Percentiles rank a stretch among this genome's conserved stretches.
These are phyloP conservation scores for Myxozyma melibiosi DNA, from an alignment of 805 yeast species.

Conservation along the genomic window DNA sequence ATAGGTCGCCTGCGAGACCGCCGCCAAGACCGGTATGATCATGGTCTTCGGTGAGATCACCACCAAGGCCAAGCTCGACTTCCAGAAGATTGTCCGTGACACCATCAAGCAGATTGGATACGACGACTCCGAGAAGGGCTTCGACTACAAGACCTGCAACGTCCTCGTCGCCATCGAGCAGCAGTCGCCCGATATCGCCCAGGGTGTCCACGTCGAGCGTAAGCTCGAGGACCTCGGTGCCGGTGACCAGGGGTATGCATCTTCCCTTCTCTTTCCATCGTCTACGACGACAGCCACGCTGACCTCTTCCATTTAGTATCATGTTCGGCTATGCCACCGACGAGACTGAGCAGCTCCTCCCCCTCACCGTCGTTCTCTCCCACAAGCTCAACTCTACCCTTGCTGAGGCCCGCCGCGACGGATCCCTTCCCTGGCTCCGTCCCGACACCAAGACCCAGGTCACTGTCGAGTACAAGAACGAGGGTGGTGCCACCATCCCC, in stretches of 20 bases:
- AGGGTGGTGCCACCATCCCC: conserved; percentile 94
- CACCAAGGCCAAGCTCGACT: conserved; percentile 92
- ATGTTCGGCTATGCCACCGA: conserved; percentile 99
- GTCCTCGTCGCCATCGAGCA: conserved; percentile 98
- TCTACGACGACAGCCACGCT: not conserved
- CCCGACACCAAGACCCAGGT: conserved; percentile 99
- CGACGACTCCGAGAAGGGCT: conserved; percentile 93
- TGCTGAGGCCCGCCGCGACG: conserved; percentile 97
- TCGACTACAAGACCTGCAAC: conserved; percentile 99
- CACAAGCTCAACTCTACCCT: conserved; percentile 96
- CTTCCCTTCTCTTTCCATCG: not conserved
- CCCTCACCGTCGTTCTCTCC: conserved; percentile 89
- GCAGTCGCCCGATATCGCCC: conserved; percentile 99
- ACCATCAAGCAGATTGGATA: conserved; percentile 98
- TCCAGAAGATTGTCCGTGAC: conserved; percentile 96
- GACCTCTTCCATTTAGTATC: conserved; percentile 54
- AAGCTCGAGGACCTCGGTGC: conserved; percentile 98
- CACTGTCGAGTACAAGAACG: conserved; percentile 93
- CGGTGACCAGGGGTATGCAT: conserved; percentile 81
- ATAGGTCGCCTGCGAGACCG: conserved; percentile 95
- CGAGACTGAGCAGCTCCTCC: conserved; percentile 96
- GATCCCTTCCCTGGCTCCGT: conserved; percentile 93
- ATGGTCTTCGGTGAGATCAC: conserved; percentile 99
- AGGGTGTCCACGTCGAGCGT: conserved; percentile 95
- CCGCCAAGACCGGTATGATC: conserved; percentile 98